Evolutionary conservation across 805 yeast species (phyloP).

Genomic region (Nakazawaea sp.): DNA sequence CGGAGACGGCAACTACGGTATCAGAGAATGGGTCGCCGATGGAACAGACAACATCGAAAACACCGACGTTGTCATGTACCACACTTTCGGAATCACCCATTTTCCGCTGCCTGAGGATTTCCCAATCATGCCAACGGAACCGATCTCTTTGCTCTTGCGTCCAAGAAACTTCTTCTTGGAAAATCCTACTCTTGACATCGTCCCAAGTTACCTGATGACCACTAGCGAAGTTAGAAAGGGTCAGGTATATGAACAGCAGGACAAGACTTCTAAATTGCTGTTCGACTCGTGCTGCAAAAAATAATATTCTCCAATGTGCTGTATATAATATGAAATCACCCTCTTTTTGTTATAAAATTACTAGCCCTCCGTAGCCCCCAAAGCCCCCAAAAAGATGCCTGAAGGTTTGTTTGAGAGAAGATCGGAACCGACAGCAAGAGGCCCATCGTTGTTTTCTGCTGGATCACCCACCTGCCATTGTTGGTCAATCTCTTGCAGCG

Average conservation of each 20-base stretch:
- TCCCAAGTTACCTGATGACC: conserved; percentile 40
- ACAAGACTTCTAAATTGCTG: conserved; percentile 35
- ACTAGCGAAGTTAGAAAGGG: conserved; percentile 24
- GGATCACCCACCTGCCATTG: too few species aligned
- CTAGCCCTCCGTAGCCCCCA: too few species aligned
- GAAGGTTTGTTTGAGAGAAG: too few species aligned
- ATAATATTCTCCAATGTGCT: too few species aligned
- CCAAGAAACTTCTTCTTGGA: conserved; percentile 62
- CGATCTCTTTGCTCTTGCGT: conserved; percentile 53
- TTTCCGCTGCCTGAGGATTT: conserved; percentile 73
- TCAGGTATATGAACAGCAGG: conserved; percentile 28
- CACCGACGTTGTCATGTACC: conserved; percentile 59
- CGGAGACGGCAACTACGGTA: conserved; percentile 47
- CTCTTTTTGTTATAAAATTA: too few species aligned
- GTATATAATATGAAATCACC: too few species aligned
- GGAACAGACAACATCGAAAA: conserved; percentile 42
- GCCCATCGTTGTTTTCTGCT: too few species aligned
- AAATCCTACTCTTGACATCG: conserved; percentile 61
- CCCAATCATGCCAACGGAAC: conserved; percentile 73
- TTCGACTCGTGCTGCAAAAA: conserved; percentile 21
- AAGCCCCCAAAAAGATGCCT: too few species aligned
- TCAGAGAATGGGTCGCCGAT: conserved; percentile 49
- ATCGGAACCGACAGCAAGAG: too few species aligned
- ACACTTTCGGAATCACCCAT: conserved; percentile 67
- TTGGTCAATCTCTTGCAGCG: too few species aligned